These are phyloP conservation scores for Pythium scleroteichum DNA, from an alignment of 352 stramenopile genomes.

Conservation along the genomic window DNA sequence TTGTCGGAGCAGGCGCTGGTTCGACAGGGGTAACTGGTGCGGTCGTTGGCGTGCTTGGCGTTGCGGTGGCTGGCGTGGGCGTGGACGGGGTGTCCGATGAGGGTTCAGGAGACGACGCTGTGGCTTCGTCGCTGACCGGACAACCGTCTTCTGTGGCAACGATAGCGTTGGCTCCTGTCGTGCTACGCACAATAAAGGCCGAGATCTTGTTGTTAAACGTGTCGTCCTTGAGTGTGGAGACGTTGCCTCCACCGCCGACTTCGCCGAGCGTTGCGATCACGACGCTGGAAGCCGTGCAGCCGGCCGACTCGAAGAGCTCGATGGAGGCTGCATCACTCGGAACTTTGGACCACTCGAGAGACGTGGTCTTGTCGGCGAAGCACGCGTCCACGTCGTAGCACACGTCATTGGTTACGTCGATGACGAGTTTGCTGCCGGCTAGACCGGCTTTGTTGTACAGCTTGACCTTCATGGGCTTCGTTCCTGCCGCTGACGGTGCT, in stretches of 20 bases:
- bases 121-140: not conserved
- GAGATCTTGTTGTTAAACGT: constrained; percentile 15
- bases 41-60: not conserved
- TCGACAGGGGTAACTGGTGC: not conserved
- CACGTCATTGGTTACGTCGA: constrained; percentile 5
- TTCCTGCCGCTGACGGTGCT: not conserved
- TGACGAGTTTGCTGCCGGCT: constrained; percentile 4
- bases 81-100: not conserved
- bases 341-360: constrained; percentile 12
- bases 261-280: not conserved
- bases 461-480: constrained; percentile 4
- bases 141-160: not conserved
- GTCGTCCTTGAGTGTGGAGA: constrained; percentile 6
- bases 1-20: not conserved
- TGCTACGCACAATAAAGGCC: constrained; percentile 10
- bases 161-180: not conserved
- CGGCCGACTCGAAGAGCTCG: constrained; percentile 6
- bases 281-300: not conserved
- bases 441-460: constrained; percentile 12
- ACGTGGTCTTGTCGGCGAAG: constrained; percentile 13
- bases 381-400: constrained; percentile 13
- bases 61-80: not conserved
- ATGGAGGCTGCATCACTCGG: constrained; percentile 1
- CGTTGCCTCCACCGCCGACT: constrained; percentile 10
- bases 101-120: not conserved